Evolutionary conservation across 23 red algal genomes (phyloP).

Genomic region (Gracilaria domingensis): DNA sequence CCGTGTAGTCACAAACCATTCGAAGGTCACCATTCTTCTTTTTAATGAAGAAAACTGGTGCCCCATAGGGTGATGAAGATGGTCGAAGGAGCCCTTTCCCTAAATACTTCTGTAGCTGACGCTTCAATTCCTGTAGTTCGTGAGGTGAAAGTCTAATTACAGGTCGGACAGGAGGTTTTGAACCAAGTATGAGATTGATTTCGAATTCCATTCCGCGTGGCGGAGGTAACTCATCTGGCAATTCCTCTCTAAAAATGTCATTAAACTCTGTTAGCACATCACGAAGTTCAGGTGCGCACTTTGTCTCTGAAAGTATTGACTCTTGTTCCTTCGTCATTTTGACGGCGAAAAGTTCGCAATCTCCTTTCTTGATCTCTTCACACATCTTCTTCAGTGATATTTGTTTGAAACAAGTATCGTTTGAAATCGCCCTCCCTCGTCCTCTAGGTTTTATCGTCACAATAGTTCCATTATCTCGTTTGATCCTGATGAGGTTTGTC

Average conservation of each 20-base stretch:
- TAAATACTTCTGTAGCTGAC: constrained; percentile 27
- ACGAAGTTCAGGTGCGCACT: constrained; percentile 8
- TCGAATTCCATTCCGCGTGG: constrained; percentile 14
- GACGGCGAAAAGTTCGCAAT: constrained; percentile 24
- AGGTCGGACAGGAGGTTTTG: constrained; percentile 4
- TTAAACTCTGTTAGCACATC: constrained; percentile 13
- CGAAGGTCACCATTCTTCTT: constrained; percentile 30
- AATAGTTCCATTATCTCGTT: too few species aligned
- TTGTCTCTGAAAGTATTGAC: neutral
- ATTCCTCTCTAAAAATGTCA: constrained; percentile 9
- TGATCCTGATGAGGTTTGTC: too few species aligned
- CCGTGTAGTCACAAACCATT: constrained; percentile 37
- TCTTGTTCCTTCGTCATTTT: neutral
- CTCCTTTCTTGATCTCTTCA: neutral
- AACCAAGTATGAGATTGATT: neutral
- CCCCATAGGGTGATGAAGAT: constrained; percentile 25
- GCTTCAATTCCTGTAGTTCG: constrained; percentile 32
- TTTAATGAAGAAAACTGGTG: constrained; percentile 43
- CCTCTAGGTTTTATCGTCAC: too few species aligned
- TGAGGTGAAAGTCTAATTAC: neutral
- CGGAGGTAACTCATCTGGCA: constrained; percentile 16
- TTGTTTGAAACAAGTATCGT: constrained; percentile 8
- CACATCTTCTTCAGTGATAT: constrained; percentile 33
- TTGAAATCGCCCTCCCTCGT: neutral
- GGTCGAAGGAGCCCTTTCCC: constrained; percentile 27